Conservation (phyloP, 352 stramenopile genomes). For the Saprolegnia parasitica region DNA sequence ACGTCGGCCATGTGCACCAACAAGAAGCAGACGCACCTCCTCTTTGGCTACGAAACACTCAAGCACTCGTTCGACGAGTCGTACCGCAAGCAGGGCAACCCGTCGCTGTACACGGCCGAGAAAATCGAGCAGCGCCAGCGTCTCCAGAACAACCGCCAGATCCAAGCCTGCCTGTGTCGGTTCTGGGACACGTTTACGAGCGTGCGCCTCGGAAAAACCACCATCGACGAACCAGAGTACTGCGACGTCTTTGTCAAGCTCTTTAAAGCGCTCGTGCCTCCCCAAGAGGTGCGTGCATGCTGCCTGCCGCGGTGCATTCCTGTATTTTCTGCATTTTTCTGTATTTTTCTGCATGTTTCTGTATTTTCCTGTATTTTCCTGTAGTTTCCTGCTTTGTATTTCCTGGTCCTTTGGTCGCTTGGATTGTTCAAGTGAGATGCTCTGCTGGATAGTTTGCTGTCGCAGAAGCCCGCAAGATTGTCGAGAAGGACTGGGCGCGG, state of each 20-base stretch:
- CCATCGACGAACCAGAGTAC: conserved; percentile 54
- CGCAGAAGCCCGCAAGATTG: conserved; percentile 57
- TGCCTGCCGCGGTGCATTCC: neutral
- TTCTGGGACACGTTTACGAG: conserved; percentile 73
- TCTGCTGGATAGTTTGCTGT: conserved; percentile 47
- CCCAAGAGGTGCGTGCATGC: conserved; percentile 40
- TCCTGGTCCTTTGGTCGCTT: neutral
- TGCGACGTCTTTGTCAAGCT: conserved; percentile 78
- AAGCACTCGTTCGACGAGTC: conserved; percentile 28
- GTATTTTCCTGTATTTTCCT: neutral
- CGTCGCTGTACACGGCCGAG: conserved; percentile 58
- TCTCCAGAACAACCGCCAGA: conserved; percentile 43
- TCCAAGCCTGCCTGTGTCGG: conserved; percentile 47
- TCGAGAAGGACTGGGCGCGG: conserved; percentile 68
- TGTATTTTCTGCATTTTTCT: neutral
- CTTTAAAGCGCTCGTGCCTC: conserved; percentile 69
- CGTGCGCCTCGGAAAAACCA: conserved; percentile 43
- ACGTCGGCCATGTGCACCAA: conserved; percentile 52
- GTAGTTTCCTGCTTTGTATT: neutral
- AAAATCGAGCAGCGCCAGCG: conserved; percentile 56
- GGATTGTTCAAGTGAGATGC: too few species aligned
- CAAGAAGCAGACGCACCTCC: conserved; percentile 40
- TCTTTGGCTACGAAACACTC: conserved; percentile 48
- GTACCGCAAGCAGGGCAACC: conserved; percentile 73
- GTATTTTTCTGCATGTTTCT: neutral